Evolutionary conservation across 2,329 filamentous ascomycete species (phyloP), one percentile per base, ranked within the genome.

Genomic region (Fusarium incarnatum): DNA sequence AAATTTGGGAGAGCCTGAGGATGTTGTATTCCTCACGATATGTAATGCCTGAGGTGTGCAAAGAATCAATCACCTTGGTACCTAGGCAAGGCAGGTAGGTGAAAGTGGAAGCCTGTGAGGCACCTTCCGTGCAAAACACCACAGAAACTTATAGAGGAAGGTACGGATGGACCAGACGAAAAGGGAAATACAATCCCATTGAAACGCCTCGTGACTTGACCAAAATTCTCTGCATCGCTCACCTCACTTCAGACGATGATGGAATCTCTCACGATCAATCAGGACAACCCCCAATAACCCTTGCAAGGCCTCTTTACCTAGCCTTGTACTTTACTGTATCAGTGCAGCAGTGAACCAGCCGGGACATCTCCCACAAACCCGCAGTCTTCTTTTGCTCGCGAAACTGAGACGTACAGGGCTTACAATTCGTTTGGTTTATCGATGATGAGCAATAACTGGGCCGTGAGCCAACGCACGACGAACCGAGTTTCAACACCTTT

Each of bases 371-470:
- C 68, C 59, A 71, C 48, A 58, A 53, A 47, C 32, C 67, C 64
- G 55, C 40, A 68, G 54, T 34, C 25, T 63, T 42, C 44, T 46
- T 48, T 53, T 40, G 56, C 56, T 44, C 49, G 56, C 47, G 46
- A 54, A 56, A 30, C 62, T 52, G 67, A 71, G 53, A 64, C 58
- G 42, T 50, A 28, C 58, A 70, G 57, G 62, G 61, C 56, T 52
- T 57, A 47, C 37, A 55, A 48, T 48, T 56, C 55, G 59, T 63
- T 50, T 59, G 37, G 64, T 60, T 67, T 37, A 64, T 54, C 32
- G 28, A 62, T 41, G 61, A 61, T 61, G 20, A 70, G 54, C 44
- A 71, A 71, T 65, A 56, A 68, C 41, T 69, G 64, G 68, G 64
- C 13, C 60, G 22, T 56, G 30, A 61, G 64, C 60, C 56, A 71